Conservation (phyloP, 2,329 filamentous ascomycete species). For the Podosphaera leucotricha region DNA sequence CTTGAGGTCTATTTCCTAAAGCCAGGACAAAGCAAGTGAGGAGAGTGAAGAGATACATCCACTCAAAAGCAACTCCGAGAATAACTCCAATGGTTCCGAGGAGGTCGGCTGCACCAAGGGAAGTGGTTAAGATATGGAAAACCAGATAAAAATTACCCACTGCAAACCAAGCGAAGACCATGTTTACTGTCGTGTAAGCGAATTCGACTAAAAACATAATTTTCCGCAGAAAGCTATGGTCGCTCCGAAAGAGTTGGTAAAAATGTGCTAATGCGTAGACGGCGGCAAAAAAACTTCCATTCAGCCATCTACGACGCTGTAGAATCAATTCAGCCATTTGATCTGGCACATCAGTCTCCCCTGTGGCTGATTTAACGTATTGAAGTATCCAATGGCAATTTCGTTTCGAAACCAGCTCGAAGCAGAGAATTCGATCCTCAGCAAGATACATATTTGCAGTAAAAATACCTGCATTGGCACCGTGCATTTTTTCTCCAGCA, state of each 20-base stretch:
- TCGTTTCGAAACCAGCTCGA: conserved; percentile 90
- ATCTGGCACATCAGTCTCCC: conserved; percentile 92
- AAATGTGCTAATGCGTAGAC: conserved; percentile 90
- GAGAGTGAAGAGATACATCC: conserved; percentile 78
- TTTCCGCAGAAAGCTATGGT: conserved; percentile 72
- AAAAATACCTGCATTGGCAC: conserved; percentile 76
- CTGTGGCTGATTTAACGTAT: conserved; percentile 92
- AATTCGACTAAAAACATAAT: conserved; percentile 83
- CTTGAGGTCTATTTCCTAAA: conserved; percentile 82
- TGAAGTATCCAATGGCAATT: conserved; percentile 96
- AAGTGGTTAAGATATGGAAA: conserved; percentile 86
- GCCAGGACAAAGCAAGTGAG: conserved; percentile 90
- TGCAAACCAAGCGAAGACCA: conserved; percentile 97
- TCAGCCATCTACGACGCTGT: conserved; percentile 89
- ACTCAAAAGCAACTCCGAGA: conserved; percentile 78
- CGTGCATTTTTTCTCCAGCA: conserved; percentile 81
- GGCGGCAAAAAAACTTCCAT: conserved; percentile 94
- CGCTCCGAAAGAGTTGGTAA: conserved; percentile 84
- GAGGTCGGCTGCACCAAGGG: conserved; percentile 44
- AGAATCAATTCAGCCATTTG: conserved; percentile 85
- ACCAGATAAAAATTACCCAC: conserved; percentile 98
- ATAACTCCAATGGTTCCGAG: conserved; percentile 58
- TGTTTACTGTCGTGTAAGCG: conserved; percentile 79
- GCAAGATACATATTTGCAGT: conserved; percentile 99
- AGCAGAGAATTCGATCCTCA: conserved; percentile 96